Percentiles rank a stretch among this genome's conserved stretches.
Evolutionary conservation across 2,329 filamentous ascomycete species (phyloP).

Genomic region (Arthroderma sp.): DNA sequence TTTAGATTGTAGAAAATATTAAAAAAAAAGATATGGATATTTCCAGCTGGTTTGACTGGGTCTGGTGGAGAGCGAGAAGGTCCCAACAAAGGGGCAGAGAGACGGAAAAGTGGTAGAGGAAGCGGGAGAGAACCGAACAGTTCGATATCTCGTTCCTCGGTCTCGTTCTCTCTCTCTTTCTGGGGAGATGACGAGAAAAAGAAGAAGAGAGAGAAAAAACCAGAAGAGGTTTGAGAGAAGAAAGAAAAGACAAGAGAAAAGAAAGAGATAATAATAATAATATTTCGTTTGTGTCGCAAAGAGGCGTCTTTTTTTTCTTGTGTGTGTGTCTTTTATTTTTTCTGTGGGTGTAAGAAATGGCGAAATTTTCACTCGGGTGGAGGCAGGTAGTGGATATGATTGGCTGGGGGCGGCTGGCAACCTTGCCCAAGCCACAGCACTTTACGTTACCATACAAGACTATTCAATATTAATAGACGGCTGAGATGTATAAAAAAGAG

Average conservation of each 20-base stretch:
- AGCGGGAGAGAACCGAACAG: background rate
- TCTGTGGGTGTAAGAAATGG: no score
- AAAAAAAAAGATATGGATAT: background rate
- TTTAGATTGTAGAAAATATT: background rate
- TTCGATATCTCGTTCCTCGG: background rate
- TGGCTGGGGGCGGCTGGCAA: no score
- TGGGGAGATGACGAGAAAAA: background rate
- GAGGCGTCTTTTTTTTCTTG: background rate
- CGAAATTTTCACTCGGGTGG: no score
- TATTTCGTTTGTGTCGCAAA: background rate
- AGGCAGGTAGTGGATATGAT: no score
- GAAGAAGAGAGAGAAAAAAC: background rate
- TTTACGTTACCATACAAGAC: no score
- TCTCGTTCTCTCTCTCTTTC: background rate
- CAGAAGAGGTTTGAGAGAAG: background rate
- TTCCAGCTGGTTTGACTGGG: no score
- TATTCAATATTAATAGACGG: no score
- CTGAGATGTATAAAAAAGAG: no score
- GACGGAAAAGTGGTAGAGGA: background rate
- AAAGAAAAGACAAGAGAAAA: conserved; percentile 2
- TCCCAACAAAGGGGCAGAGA: background rate
- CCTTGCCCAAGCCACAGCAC: no score
- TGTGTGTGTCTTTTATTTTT: no score
- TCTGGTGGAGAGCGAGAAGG: background rate
- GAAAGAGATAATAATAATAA: background rate